Percentiles rank a stretch among this genome's conserved stretches.
Conservation (phyloP, 371 early-diverging fungal species). For the Mortierella sp. region DNA sequence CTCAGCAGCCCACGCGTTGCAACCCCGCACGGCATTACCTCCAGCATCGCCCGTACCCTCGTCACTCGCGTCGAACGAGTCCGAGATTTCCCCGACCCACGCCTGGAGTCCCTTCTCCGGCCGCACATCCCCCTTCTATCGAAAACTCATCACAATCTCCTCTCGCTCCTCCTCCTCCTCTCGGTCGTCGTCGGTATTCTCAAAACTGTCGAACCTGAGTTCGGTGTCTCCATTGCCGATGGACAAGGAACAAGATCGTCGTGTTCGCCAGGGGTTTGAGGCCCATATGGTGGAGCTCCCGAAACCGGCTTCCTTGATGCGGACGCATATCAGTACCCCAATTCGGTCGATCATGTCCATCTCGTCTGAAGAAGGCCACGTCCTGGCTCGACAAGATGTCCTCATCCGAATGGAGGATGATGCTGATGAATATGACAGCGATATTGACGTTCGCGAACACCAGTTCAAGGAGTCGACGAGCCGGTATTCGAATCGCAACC, state of each 20-base stretch:
- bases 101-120: neutral
- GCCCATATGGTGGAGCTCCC: neutral
- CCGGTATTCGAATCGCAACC: neutral
- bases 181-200: no score
- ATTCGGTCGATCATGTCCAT: constrained; percentile 6
- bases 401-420: neutral
- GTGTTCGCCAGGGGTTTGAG: neutral
- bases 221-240: neutral
- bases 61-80: neutral
- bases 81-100: neutral
- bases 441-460: neutral
- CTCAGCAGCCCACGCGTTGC: neutral
- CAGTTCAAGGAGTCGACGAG: neutral
- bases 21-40: neutral
- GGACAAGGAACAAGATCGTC: neutral
- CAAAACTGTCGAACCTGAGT: no score
- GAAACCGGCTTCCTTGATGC: neutral
- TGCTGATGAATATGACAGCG: neutral
- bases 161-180: no score
- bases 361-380: neutral
- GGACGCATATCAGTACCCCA: neutral
- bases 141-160: no score
- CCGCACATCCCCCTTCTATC: neutral
- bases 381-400: neutral
- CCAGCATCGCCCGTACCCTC: neutral